A percentile compares a stretch with the other conserved stretches of the same genome.
These are phyloP conservation scores for Austroboletus rostrupii DNA, from an alignment of 1,284 basidiomycete species.

Conservation along the genomic window DNA sequence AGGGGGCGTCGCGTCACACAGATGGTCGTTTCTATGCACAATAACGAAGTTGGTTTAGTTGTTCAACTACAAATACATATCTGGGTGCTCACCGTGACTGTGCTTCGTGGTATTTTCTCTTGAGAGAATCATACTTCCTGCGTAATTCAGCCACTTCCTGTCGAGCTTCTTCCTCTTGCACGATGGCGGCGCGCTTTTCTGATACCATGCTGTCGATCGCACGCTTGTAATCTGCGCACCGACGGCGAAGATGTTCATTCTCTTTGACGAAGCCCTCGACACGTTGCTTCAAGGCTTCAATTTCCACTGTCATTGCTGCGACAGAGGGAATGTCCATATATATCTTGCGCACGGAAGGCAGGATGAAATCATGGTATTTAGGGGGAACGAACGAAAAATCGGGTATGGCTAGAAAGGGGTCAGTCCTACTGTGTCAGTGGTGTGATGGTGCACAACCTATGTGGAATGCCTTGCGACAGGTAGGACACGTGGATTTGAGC, in stretches of 20 bases:
- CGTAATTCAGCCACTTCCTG: conserved; percentile 28
- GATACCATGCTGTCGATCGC: conserved; percentile 29
- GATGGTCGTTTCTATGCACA: conserved; percentile 1
- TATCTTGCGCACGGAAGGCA: conserved; percentile 53
- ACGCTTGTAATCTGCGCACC: conserved; percentile 36
- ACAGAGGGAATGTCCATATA: conserved; percentile 44
- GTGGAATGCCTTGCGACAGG: conserved; percentile 52
- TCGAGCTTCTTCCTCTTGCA: conserved; percentile 26
- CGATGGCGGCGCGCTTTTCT: conserved; percentile 34
- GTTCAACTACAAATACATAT: no score
- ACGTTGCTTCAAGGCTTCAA: conserved; percentile 33
- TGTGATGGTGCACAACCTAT: conserved; percentile 39
- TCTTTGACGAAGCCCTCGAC: conserved; percentile 36
- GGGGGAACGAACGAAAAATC: conserved; percentile 51
- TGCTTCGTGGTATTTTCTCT: conserved; percentile 15
- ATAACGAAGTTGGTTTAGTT: no score
- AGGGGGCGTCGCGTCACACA: background rate
- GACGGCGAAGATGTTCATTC: conserved; percentile 39
- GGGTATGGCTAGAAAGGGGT: conserved; percentile 28
- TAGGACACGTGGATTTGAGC: conserved; percentile 48
- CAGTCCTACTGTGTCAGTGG: background rate
- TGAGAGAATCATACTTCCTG: conserved; percentile 27
- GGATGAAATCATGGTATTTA: conserved; percentile 57
- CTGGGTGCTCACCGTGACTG: conserved; percentile 17
- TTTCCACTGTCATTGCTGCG: conserved; percentile 27